phyloP scores from a whole-genome alignment of 768 basidiomycete species.

The Mrakia blollopis region DNA sequence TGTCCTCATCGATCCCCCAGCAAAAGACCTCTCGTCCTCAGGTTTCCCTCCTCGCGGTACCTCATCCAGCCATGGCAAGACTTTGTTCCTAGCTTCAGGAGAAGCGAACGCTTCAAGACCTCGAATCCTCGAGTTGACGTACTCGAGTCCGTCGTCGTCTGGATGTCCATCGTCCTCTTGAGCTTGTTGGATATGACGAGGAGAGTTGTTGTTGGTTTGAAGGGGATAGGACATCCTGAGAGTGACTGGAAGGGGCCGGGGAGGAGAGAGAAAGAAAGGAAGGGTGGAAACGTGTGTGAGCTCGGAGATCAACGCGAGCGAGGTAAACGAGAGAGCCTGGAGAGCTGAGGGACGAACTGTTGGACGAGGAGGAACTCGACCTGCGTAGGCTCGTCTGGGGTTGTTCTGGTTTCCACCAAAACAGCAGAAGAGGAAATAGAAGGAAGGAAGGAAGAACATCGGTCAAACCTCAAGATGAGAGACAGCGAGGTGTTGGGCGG shows the following conservation, averaged over 20 bases:
- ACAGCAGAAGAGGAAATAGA: too few species aligned
- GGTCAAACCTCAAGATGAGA: background rate
- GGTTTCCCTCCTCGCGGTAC: background rate
- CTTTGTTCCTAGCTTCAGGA: constrained; percentile 5
- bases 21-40: constrained; percentile 9
- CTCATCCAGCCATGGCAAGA: constrained; percentile 19
- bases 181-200: background rate
- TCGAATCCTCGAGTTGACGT: background rate
- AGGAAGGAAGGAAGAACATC: background rate
- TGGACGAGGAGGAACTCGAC: background rate
- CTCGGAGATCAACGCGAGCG: background rate
- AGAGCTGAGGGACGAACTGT: background rate
- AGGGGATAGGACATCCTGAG: background rate
- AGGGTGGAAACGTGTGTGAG: background rate
- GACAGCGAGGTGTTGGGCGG: background rate
- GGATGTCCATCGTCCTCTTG: constrained; percentile 1
- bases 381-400: too few species aligned
- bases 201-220: too few species aligned
- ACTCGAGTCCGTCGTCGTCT: background rate
- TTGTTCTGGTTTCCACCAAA: too few species aligned
- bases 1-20: background rate
- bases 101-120: constrained; percentile 6
- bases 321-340: background rate
- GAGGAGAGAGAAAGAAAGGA: background rate
- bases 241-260: background rate